These are phyloP conservation scores for Claviceps maximensis DNA, from an alignment of 2,329 filamentous ascomycete genomes.

Conservation along the genomic window DNA sequence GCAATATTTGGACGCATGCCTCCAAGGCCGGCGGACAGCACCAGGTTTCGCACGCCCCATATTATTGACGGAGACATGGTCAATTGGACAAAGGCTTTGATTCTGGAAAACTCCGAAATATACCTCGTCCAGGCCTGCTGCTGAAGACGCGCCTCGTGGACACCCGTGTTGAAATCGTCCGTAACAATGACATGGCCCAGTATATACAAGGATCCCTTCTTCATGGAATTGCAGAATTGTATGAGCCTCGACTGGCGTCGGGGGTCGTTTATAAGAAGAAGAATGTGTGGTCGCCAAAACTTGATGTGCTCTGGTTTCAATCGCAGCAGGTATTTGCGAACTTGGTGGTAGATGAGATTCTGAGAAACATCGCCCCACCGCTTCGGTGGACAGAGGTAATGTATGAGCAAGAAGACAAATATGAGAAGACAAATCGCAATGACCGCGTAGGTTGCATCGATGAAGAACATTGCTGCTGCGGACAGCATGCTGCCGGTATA, in stretches of 20 bases:
- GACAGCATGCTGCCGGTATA: conserved; percentile 62
- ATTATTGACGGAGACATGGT: conserved; percentile 70
- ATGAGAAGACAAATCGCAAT: conserved; percentile 61
- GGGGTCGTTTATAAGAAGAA: conserved; percentile 72
- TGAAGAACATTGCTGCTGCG: conserved; percentile 77
- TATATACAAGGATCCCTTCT: conserved; percentile 76
- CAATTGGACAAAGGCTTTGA: conserved; percentile 83
- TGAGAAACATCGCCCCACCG: conserved; percentile 86
- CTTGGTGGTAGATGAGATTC: conserved; percentile 74
- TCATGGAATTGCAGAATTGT: conserved; percentile 82
- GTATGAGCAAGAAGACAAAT: conserved; percentile 70
- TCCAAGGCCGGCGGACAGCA: conserved; percentile 67
- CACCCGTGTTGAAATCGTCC: conserved; percentile 63
- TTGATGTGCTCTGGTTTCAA: conserved; percentile 81
- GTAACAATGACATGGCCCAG: conserved; percentile 81
- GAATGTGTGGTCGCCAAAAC: conserved; percentile 82
- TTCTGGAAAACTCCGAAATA: conserved; percentile 66
- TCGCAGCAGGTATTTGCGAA: conserved; percentile 75
- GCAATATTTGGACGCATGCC: conserved; percentile 87
- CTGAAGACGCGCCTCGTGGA: conserved; percentile 69
- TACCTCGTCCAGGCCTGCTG: conserved; percentile 76
- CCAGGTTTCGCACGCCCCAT: conserved; percentile 75
- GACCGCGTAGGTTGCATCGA: conserved; percentile 68
- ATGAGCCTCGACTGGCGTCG: conserved; percentile 73
- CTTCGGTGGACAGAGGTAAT: conserved; percentile 75